Evolutionary conservation across 2,329 filamentous ascomycete genomes (phyloP), one percentile per base, ranked within the genome.

Genomic region (Penicillium freii): DNA sequence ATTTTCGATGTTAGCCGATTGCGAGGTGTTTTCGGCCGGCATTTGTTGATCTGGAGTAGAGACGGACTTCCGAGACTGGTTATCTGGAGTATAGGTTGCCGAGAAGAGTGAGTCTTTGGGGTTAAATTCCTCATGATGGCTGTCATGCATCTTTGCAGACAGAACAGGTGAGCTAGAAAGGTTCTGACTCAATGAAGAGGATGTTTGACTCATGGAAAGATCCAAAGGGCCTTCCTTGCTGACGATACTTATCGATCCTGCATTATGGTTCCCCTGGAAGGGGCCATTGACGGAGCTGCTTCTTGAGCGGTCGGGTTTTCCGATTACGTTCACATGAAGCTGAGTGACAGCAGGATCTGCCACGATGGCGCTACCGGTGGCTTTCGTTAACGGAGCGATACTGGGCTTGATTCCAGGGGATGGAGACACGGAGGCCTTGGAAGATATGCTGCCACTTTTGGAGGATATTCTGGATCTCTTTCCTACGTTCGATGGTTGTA

Each of bases 261-360:
- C 47, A 59, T 67, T 65, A 21, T 70, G 67, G n/a, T 70, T 39
- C 15, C 68, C 66, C 52, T 68, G 69, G n/a, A 67, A 62, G 25
- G 71, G 67, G 7, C 66, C 54, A 53, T 69, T 73, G 48, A 68
- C 56, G 34, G 74, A 72, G 51, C 67, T 70, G 51, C 67, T 74
- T 51, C 69, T 67, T 27, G 68, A 69, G 34, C 62, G 67, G 46
- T 57, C 27, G 1, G 62, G 65, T 25, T 63, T 52, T 36, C 73
- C 70, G 13, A 69, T 55, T 36, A 72, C 73, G 60, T 73, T 77
- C 45, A 77, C 74, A 59, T 77, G 72, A 17, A 77, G 54, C 61
- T 78, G 85, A 73, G 59, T 81, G 66, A 73, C 73, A 65, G 69
- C 80, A 73, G 66, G 73, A 62, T 67, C 82, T 73, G 66, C 78